Evolutionary conservation across 495 filamentous ascomycete genomes (phyloP).

Genomic region (Opeltia flavorubescens): DNA sequence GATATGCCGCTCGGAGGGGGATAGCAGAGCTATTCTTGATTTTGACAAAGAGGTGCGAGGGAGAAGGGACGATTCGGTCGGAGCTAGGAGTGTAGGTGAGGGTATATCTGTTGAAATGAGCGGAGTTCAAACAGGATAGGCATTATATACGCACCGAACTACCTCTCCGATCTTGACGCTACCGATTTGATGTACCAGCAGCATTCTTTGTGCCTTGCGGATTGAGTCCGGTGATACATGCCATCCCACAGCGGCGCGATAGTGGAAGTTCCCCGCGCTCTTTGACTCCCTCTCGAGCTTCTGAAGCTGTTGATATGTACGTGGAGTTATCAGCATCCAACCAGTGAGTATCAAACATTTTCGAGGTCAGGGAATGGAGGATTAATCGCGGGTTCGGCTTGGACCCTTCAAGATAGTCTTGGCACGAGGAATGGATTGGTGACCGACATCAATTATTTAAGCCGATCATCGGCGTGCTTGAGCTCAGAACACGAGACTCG

Average conservation of each 20-base stretch:
- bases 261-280: constrained; percentile 10
- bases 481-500: too few species aligned
- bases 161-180: constrained; percentile 88
- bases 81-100: constrained; percentile 81
- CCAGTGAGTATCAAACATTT: neutral
- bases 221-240: constrained; percentile 14
- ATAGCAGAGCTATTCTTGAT: constrained; percentile 88
- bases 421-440: too few species aligned
- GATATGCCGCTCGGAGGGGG: constrained; percentile 81
- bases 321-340: constrained; percentile 34
- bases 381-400: too few species aligned
- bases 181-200: constrained; percentile 77
- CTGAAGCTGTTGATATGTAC: constrained; percentile 35
- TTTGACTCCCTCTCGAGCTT: constrained; percentile 22
- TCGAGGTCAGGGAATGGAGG: too few species aligned
- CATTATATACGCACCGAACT: constrained; percentile 37
- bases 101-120: constrained; percentile 49
- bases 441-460: too few species aligned
- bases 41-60: constrained; percentile 61
- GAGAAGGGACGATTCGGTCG: constrained; percentile 77
- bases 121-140: neutral
- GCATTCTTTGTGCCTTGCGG: constrained; percentile 41
- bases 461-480: too few species aligned
- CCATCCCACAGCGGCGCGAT: constrained; percentile 30
- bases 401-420: neutral